phyloP scores from a whole-genome alignment of 176 grass and related monocot genomes.

The Stipa capillata region DNA sequence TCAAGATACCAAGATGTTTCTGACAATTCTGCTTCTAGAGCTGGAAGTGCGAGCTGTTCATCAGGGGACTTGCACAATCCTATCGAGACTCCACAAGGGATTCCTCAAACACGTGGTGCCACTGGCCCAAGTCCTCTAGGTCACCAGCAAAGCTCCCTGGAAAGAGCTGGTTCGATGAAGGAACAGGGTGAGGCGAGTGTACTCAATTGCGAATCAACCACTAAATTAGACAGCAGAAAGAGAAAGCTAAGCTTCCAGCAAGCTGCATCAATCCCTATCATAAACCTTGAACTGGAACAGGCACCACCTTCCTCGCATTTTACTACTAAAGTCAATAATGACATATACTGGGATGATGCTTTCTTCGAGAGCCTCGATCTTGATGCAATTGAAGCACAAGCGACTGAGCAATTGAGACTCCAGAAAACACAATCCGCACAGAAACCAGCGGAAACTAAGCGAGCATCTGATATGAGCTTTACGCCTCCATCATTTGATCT shows the following conservation, averaged over 20 bases:
- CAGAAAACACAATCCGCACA: slow-evolving; percentile 23
- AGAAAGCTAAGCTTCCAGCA: slow-evolving; percentile 79
- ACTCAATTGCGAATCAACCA: slow-evolving; percentile 39
- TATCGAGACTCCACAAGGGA: slow-evolving; percentile 35
- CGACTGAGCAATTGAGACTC: slow-evolving; percentile 38
- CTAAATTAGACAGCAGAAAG: slow-evolving; percentile 72
- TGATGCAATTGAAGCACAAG: slow-evolving; percentile 81
- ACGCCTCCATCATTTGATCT: slow-evolving; percentile 49
- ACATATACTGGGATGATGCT: slow-evolving; percentile 43
- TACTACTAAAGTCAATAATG: neutral
- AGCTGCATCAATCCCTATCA: slow-evolving; percentile 21
- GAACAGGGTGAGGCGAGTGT: slow-evolving; percentile 14
- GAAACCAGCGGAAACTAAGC: slow-evolving; percentile 17
- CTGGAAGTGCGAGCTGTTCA: slow-evolving; percentile 44
- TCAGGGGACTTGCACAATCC: slow-evolving; percentile 22
- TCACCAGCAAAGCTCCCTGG: slow-evolving; percentile 15
- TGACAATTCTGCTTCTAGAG: slow-evolving; percentile 46
- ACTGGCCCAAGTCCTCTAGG: slow-evolving; percentile 35
- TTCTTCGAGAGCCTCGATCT: slow-evolving; percentile 78
- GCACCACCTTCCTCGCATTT: neutral
- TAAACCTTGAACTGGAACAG: slow-evolving; percentile 26
- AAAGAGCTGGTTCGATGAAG: slow-evolving; percentile 10
- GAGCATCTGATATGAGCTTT: slow-evolving; percentile 25
- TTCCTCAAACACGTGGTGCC: slow-evolving; percentile 13
- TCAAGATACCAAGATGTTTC: slow-evolving; percentile 37